Conservation (phyloP, 2,329 filamentous ascomycete genomes). For the Lomentospora prolificans region DNA sequence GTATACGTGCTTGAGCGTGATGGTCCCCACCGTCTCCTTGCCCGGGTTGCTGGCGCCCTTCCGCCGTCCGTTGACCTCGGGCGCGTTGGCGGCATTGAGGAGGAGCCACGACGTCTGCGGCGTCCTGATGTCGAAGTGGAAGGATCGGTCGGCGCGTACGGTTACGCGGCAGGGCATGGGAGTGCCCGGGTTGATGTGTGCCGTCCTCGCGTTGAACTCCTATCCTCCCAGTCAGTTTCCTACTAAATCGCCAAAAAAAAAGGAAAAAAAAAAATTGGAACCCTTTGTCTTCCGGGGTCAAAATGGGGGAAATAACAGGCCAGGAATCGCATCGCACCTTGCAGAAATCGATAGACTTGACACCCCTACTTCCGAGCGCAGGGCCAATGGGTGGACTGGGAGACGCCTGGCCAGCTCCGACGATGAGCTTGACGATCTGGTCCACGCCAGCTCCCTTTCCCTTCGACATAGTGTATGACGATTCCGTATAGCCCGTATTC, state of each 20-base stretch:
- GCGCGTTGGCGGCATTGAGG: constrained; percentile 70
- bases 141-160: constrained; percentile 85
- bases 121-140: constrained; percentile 86
- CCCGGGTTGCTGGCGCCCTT: constrained; percentile 69
- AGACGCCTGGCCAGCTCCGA: constrained; percentile 88
- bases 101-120: constrained; percentile 90
- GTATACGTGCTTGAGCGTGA: constrained; percentile 92
- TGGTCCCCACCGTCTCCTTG: constrained; percentile 67
- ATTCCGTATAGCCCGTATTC: too few relatives aligned
- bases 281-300: too few relatives aligned
- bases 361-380: constrained; percentile 90
- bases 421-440: constrained; percentile 91
- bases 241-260: background rate
- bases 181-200: constrained; percentile 70
- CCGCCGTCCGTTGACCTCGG: constrained; percentile 64
- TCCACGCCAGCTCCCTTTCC: constrained; percentile 35
- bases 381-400: constrained; percentile 95
- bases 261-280: background rate
- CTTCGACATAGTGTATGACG: constrained; percentile 38
- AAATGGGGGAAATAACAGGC: background rate
- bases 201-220: constrained; percentile 96
- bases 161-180: constrained; percentile 86
- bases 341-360: constrained; percentile 99
- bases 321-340: constrained; percentile 50
- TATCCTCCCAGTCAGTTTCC: constrained; percentile 27